Evolutionary conservation across 1,139 yeast species (phyloP).

Genomic region (Wickerhamomyces sp.): DNA sequence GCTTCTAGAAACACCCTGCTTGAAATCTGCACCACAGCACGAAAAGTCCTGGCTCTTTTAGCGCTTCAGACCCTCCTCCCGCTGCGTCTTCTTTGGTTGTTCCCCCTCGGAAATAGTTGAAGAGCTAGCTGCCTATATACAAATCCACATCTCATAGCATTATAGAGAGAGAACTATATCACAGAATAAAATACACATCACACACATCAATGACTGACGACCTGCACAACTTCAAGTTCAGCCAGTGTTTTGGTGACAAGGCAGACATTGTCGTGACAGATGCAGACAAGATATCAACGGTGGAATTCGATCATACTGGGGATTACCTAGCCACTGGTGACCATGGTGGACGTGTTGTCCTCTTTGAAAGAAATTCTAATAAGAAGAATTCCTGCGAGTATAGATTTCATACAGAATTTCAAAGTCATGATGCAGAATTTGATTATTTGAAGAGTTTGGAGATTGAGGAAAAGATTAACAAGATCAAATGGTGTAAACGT

Average conservation of each 20-base stretch:
- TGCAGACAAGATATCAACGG: slow-evolving; percentile 96
- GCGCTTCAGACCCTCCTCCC: too few species aligned
- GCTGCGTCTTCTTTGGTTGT: too few species aligned
- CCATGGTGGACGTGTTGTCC: slow-evolving; percentile 95
- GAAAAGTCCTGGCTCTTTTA: too few species aligned
- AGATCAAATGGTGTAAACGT: slow-evolving; percentile 92
- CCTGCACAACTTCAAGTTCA: slow-evolving; percentile 45
- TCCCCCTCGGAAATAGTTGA: too few species aligned
- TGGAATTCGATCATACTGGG: slow-evolving; percentile 94
- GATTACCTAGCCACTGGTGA: slow-evolving; percentile 97
- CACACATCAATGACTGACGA: slow-evolving; percentile 15
- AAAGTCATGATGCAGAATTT: slow-evolving; percentile 97
- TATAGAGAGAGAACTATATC: not conserved
- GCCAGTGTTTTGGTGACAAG: slow-evolving; percentile 96
- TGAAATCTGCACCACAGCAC: too few species aligned
- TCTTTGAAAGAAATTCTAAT: slow-evolving; percentile 82
- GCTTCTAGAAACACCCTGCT: too few species aligned
- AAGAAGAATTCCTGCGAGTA: slow-evolving; percentile 82
- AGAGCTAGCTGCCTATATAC: too few species aligned
- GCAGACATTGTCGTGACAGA: slow-evolving; percentile 97
- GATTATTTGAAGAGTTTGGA: slow-evolving; percentile 94
- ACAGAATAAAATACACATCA: not conserved
- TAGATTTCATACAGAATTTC: slow-evolving; percentile 94
- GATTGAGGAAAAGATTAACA: slow-evolving; percentile 96
- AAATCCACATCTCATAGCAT: too few species aligned